These are phyloP conservation scores for Syncephalastrum monosporum DNA, from an alignment of 371 early-diverging fungal species.

Conservation along the genomic window DNA sequence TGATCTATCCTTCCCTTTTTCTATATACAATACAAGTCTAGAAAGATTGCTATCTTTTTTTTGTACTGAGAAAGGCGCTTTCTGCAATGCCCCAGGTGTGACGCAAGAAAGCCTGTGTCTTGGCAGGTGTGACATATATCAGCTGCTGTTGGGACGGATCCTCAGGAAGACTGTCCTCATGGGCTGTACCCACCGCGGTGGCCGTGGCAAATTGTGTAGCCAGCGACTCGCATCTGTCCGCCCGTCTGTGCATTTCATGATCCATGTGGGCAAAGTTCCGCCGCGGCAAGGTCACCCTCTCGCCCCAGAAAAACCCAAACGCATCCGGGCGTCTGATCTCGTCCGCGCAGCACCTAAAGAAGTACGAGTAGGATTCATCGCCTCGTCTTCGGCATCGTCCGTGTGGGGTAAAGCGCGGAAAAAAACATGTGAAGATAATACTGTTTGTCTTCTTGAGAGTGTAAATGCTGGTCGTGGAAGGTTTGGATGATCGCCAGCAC, in stretches of 20 bases:
- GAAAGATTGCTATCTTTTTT: too few species aligned
- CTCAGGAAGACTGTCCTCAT: constrained; percentile 8
- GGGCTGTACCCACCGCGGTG: constrained; percentile 22
- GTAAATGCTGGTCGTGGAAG: constrained; percentile 30
- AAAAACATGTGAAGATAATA: constrained; percentile 40
- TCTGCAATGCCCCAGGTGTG: constrained; percentile 7
- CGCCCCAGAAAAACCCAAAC: constrained; percentile 16
- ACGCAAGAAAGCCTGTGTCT: constrained; percentile 28
- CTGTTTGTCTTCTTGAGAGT: not conserved
- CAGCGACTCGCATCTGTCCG: constrained; percentile 25
- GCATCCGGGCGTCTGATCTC: constrained; percentile 12
- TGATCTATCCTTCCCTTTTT: not conserved
- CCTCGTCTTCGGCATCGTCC: constrained; percentile 10
- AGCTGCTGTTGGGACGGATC: constrained; percentile 1
- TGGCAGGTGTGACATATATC: constrained; percentile 31
- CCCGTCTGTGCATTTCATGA: constrained; percentile 21
- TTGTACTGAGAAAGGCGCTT: constrained; percentile 8
- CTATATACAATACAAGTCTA: not conserved
- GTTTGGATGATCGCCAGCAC: constrained; percentile 32
- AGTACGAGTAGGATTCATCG: too few species aligned
- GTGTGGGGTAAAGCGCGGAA: constrained; percentile 25
- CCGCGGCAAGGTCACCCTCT: constrained; percentile 5
- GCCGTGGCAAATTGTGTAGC: constrained; percentile 24
- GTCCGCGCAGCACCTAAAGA: not conserved
- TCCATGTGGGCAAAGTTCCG: constrained; percentile 15